These are phyloP conservation scores for Ustilago nuda DNA, from an alignment of 1,284 basidiomycete species.

Conservation along the genomic window DNA sequence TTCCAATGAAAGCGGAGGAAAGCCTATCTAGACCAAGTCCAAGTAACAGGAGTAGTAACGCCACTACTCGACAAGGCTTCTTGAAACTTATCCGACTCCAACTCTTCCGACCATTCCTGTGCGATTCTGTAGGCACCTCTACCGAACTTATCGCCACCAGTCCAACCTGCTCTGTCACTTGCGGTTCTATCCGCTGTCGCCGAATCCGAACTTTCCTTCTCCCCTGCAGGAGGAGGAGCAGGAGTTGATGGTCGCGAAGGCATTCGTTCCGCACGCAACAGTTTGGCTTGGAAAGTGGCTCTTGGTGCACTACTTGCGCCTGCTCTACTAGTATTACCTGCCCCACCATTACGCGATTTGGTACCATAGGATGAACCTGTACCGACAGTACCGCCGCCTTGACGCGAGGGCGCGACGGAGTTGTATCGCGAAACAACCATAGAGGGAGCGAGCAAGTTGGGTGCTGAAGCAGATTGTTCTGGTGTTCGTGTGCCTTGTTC, in stretches of 20 bases:
- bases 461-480: conserved; percentile 36
- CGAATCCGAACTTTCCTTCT: conserved; percentile 37
- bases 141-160: conserved; percentile 49
- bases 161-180: conserved; percentile 47
- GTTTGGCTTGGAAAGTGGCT: conserved; percentile 47
- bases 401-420: conserved; percentile 45
- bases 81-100: conserved; percentile 44
- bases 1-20: background rate
- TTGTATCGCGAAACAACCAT: conserved; percentile 35
- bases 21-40: conserved; percentile 47
- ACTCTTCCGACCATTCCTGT: conserved; percentile 43
- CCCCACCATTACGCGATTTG: conserved; percentile 19
- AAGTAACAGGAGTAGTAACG: conserved; percentile 47
- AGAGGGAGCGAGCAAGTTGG: conserved; percentile 35
- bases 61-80: conserved; percentile 48
- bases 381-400: conserved; percentile 46
- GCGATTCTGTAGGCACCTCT: conserved; percentile 39
- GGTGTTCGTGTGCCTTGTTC: conserved; percentile 24
- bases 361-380: conserved; percentile 39
- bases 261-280: conserved; percentile 49
- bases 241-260: conserved; percentile 42
- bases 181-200: conserved; percentile 36
- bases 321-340: conserved; percentile 27
- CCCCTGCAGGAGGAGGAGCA: conserved; percentile 28
- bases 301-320: conserved; percentile 36